phyloP scores from a whole-genome alignment of 306 rosid genomes.

The Astragalus glycyphyllos region DNA sequence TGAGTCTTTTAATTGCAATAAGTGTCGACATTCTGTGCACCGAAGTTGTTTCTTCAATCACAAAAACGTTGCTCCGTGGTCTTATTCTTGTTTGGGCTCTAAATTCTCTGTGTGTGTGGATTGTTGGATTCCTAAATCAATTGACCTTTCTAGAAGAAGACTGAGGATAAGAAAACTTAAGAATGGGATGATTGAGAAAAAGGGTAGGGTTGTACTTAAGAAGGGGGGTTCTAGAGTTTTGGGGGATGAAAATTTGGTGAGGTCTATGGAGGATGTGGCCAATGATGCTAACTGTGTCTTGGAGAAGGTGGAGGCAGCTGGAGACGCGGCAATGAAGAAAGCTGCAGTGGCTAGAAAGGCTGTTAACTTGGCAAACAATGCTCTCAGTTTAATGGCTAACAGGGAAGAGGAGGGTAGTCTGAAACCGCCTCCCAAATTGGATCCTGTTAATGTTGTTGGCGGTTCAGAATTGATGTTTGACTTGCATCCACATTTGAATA shows the following conservation, averaged over 20 bases:
- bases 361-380: slow-evolving; percentile 48
- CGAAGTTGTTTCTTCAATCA: slow-evolving; percentile 49
- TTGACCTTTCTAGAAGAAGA: slow-evolving; percentile 57
- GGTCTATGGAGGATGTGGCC: slow-evolving; percentile 50
- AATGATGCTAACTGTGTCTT: slow-evolving; percentile 48
- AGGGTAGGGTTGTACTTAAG: slow-evolving; percentile 33
- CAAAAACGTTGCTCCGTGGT: slow-evolving; percentile 56
- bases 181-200: slow-evolving; percentile 45
- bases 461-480: slow-evolving; percentile 47
- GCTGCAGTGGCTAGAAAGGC: slow-evolving; percentile 48
- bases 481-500: slow-evolving; percentile 52
- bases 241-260: slow-evolving; percentile 21
- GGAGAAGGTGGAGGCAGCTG: slow-evolving; percentile 53
- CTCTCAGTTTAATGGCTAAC: slow-evolving; percentile 46
- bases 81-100: slow-evolving; percentile 50
- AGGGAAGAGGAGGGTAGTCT: slow-evolving; percentile 31
- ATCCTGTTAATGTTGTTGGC: slow-evolving; percentile 44
- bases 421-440: slow-evolving; percentile 34
- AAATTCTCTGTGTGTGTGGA: slow-evolving; percentile 65
- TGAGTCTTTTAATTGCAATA: slow-evolving; percentile 50
- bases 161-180: slow-evolving; percentile 19
- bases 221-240: slow-evolving; percentile 53
- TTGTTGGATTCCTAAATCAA: slow-evolving; percentile 73
- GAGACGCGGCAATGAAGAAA: slow-evolving; percentile 49
- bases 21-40: slow-evolving; percentile 66